Evolutionary conservation across 2,329 filamentous ascomycete genomes (phyloP).

Genomic region (Tolypocladium amazonense): DNA sequence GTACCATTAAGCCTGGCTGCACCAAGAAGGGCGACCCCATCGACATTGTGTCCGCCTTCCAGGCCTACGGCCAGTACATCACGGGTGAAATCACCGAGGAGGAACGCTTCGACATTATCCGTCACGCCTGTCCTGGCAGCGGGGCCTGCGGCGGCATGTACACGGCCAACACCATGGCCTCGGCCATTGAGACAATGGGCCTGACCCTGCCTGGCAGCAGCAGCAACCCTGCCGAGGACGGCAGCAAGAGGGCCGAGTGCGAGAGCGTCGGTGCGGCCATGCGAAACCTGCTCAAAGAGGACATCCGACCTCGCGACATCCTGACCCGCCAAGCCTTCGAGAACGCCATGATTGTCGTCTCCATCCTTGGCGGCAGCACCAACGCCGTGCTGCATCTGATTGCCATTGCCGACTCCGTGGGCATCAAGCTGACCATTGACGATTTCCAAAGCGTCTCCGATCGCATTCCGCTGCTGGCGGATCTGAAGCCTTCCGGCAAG

Average conservation of each 20-base stretch:
- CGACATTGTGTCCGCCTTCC: constrained; percentile 96
- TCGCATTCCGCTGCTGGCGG: constrained; percentile 67
- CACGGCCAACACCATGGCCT: constrained; percentile 90
- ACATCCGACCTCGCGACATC: constrained; percentile 69
- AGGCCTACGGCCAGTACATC: constrained; percentile 93
- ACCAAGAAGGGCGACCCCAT: constrained; percentile 64
- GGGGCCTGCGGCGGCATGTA: constrained; percentile 83
- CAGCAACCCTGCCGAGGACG: constrained; percentile 66
- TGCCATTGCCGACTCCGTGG: constrained; percentile 72
- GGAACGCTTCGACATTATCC: constrained; percentile 87
- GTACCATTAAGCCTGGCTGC: constrained; percentile 86
- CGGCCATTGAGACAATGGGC: constrained; percentile 82
- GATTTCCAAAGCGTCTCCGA: constrained; percentile 79
- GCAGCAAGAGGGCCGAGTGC: constrained; percentile 64
- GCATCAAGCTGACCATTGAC: constrained; percentile 72
- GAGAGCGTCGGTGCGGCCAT: constrained; percentile 61
- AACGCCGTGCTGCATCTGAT: constrained; percentile 80
- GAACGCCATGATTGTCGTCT: constrained; percentile 75
- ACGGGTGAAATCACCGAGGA: constrained; percentile 85
- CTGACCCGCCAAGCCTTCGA: constrained; percentile 73
- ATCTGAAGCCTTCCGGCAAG: constrained; percentile 76
- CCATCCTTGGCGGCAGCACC: constrained; percentile 73
- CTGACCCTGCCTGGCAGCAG: constrained; percentile 77
- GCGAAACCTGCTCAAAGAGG: constrained; percentile 62
- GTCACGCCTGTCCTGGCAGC: constrained; percentile 60